These are phyloP conservation scores for Colletotrichum gloeosporioides DNA, from an alignment of 2,329 filamentous ascomycete genomes.

Conservation along the genomic window DNA sequence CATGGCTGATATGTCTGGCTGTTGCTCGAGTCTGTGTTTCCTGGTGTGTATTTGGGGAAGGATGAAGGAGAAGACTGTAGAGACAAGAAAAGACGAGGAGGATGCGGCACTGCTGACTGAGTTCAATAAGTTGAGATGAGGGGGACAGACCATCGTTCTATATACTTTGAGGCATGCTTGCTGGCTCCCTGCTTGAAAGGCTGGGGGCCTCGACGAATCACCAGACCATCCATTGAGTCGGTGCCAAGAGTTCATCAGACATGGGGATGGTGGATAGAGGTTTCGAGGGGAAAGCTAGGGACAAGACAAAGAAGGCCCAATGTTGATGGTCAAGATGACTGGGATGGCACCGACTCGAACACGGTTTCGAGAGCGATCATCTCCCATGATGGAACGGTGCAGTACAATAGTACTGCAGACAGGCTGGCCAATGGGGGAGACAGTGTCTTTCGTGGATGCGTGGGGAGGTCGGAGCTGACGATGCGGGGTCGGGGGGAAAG, in stretches of 20 bases:
- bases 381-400: constrained; percentile 13
- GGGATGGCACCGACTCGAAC: neutral
- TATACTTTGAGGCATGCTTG: neutral
- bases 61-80: neutral
- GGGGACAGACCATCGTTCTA: neutral
- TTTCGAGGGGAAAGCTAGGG: neutral
- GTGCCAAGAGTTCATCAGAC: constrained; percentile 17
- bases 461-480: constrained; percentile 14
- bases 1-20: constrained; percentile 8
- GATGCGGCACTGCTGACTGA: neutral
- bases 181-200: neutral
- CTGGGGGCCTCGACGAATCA: neutral
- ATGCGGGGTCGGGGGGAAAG: constrained; percentile 11
- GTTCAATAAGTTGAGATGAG: neutral
- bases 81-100: neutral
- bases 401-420: neutral
- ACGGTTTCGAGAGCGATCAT: constrained; percentile 9
- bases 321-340: neutral
- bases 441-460: constrained; percentile 11
- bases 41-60: neutral
- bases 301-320: neutral
- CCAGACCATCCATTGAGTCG: constrained; percentile 1
- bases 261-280: constrained; percentile 8
- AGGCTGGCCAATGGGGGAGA: constrained; percentile 5
- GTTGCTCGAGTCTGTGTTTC: neutral